Evolutionary conservation across 345 rosid species (phyloP), one percentile per base, ranked within the genome.

Genomic region (Populus davidiana): DNA sequence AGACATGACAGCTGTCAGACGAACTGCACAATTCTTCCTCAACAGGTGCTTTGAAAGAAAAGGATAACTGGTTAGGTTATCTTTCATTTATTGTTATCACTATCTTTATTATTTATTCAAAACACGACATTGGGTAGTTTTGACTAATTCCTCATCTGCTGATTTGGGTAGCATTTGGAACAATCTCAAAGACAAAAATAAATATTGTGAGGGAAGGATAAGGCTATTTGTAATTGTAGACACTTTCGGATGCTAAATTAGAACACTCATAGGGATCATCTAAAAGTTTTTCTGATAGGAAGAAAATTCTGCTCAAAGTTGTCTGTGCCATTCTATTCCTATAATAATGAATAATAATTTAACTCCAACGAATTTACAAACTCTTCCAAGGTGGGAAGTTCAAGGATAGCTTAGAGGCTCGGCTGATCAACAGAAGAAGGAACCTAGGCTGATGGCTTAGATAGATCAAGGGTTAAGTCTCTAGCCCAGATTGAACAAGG

Each of bases 11-110:
- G 96, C 99, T 75, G 90, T 96, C 79, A 88, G 97, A 82, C 84
- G 99, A 81, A 96, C 99, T 35, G 97, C 99, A 36, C 86, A 89
- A 67, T 96, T 96, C 86, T 96, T 96, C 86, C 97, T 96, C 74
- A 91, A 93, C 67, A 96, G 96, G 99, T 96, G 73, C 71, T 61
- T 74, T 70, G n/a, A 29, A 56, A 23, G 43, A 69, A 49, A 66
- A 69, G 16, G 29, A 69, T 8, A 64, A 39, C 43, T 9, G 6
- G 23, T 67, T 41, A 17, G 5, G 11, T 5, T 59, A 13, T 31
- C 20, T 18, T 67, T 41, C 16, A n/a, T 12, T 11, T 5, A 29
- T 36, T 74, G 44, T 31, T 11, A n/a, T n/a, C 5, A 5, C 63
- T 62, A 6, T 20, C 8, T 74, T 59, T 56, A 25, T 59, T 79